Evolutionary conservation across 208 protist genomes (phyloP).

Genomic region (Herpetomonas muscarum): DNA sequence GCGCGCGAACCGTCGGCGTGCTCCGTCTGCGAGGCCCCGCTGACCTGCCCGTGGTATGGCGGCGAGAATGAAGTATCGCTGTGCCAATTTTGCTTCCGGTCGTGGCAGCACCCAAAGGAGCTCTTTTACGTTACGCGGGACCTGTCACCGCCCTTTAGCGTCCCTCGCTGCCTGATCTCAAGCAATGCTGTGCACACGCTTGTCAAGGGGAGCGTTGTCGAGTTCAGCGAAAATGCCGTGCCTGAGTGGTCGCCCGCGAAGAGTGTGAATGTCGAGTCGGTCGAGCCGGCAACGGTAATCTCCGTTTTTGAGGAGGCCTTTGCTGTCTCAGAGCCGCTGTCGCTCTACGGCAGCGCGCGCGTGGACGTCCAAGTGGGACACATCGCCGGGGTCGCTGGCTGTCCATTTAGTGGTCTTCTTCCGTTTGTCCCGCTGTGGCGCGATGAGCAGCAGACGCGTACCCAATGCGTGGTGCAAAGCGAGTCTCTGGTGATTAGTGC

Average conservation of each 20-base stretch:
- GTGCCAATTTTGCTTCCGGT: slow-evolving; percentile 75
- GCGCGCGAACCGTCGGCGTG: slow-evolving; percentile 15
- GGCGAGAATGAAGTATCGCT: slow-evolving; percentile 55
- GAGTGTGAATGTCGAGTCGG: slow-evolving; percentile 70
- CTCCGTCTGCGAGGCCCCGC: slow-evolving; percentile 27
- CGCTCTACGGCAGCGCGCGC: slow-evolving; percentile 38
- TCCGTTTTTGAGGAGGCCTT: slow-evolving; percentile 50
- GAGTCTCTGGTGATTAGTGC: slow-evolving; percentile 62
- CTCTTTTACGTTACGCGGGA: slow-evolving; percentile 49
- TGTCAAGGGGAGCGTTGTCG: slow-evolving; percentile 44
- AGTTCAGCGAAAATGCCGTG: slow-evolving; percentile 73
- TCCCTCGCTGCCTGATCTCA: slow-evolving; percentile 70
- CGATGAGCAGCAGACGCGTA: slow-evolving; percentile 33
- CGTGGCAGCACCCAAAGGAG: slow-evolving; percentile 69
- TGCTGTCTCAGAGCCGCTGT: slow-evolving; percentile 53
- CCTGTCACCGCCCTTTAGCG: slow-evolving; percentile 7
- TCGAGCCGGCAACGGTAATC: slow-evolving; percentile 36
- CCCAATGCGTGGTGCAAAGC: slow-evolving; percentile 27
- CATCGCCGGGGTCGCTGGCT: slow-evolving; percentile 65
- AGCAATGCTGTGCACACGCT: slow-evolving; percentile 46
- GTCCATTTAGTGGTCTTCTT: slow-evolving; percentile 72
- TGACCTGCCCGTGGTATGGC: slow-evolving; percentile 59
- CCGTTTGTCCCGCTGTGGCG: slow-evolving; percentile 71
- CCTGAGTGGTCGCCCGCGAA: slow-evolving; percentile 54
- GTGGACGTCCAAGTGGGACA: slow-evolving; percentile 64